These are phyloP conservation scores for Polyporus tsugae DNA, from an alignment of 1,284 basidiomycete genomes.

Conservation along the genomic window DNA sequence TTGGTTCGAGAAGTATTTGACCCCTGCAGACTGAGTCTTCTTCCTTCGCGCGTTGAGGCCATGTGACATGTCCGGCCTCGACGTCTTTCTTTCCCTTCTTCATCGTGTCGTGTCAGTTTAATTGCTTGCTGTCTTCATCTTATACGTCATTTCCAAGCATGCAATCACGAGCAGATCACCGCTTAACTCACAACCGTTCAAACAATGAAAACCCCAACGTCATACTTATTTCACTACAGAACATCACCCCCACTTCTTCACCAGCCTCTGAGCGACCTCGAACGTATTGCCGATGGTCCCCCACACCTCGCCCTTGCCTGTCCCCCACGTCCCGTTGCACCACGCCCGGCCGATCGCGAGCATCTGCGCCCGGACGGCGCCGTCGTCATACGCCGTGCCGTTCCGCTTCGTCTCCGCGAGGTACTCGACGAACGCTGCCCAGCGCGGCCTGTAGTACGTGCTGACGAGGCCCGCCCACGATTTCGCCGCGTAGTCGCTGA, in stretches of 20 bases:
- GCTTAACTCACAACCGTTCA: background rate
- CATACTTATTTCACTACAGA: background rate
- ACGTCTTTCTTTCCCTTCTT: background rate
- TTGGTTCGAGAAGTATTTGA: constrained; percentile 36
- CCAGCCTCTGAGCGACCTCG: constrained; percentile 35
- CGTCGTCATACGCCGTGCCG: constrained; percentile 42
- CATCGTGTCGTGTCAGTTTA: background rate
- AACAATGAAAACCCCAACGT: background rate
- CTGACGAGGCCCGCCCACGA: constrained; percentile 53
- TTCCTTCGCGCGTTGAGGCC: background rate
- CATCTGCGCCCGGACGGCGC: constrained; percentile 37
- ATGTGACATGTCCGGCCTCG: background rate
- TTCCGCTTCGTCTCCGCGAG: constrained; percentile 41
- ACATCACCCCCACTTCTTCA: constrained; percentile 34
- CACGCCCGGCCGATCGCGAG: constrained; percentile 46
- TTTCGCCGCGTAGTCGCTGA: constrained; percentile 54
- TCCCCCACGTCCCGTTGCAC: constrained; percentile 40
- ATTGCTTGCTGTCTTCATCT: background rate
- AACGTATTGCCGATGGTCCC: constrained; percentile 40
- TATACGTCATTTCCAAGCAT: background rate
- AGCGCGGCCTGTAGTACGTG: constrained; percentile 47
- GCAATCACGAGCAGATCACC: background rate
- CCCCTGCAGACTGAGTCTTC: background rate
- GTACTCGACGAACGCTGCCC: constrained; percentile 49
- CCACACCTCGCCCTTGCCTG: constrained; percentile 34